Percentiles rank a stretch among this genome's conserved stretches.
phyloP scores from a whole-genome alignment of 805 yeast species.

The Saturnispora silvae region DNA sequence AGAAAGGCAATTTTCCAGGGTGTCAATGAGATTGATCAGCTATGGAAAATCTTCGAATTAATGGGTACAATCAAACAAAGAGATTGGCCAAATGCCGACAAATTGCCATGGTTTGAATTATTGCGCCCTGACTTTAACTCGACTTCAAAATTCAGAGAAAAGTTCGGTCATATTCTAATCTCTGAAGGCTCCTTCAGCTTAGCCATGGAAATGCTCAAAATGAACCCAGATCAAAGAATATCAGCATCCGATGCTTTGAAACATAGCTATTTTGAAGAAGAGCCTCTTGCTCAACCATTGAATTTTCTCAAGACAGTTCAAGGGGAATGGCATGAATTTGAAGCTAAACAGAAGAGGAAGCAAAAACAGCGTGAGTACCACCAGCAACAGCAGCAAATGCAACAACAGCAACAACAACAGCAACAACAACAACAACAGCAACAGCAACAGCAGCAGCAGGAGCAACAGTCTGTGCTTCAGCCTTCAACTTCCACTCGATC shows the following conservation, averaged over 20 bases:
- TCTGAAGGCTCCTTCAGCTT: slow-evolving; percentile 48
- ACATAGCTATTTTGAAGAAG: slow-evolving; percentile 61
- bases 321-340: slow-evolving; percentile 97
- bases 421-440: neutral
- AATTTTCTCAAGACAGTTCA: slow-evolving; percentile 41
- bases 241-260: slow-evolving; percentile 60
- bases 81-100: slow-evolving; percentile 69
- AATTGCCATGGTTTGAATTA: slow-evolving; percentile 89
- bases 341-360: slow-evolving; percentile 70
- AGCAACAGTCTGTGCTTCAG: neutral
- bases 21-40: slow-evolving; percentile 75
- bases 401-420: slow-evolving; percentile 16
- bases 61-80: slow-evolving; percentile 78
- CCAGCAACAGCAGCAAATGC: slow-evolving; percentile 42
- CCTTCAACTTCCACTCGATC: too few species aligned
- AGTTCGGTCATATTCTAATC: slow-evolving; percentile 33
- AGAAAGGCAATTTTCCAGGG: slow-evolving; percentile 78
- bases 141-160: slow-evolving; percentile 30
- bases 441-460: neutral
- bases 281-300: slow-evolving; percentile 55
- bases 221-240: slow-evolving; percentile 61
- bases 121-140: slow-evolving; percentile 44
- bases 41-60: slow-evolving; percentile 61
- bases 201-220: slow-evolving; percentile 48
- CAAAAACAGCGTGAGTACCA: slow-evolving; percentile 17